A percentile compares a stretch with the other conserved stretches of the same genome.
phyloP scores from a whole-genome alignment of 257 asterid genomes.

The Salvia miltiorrhiza region DNA sequence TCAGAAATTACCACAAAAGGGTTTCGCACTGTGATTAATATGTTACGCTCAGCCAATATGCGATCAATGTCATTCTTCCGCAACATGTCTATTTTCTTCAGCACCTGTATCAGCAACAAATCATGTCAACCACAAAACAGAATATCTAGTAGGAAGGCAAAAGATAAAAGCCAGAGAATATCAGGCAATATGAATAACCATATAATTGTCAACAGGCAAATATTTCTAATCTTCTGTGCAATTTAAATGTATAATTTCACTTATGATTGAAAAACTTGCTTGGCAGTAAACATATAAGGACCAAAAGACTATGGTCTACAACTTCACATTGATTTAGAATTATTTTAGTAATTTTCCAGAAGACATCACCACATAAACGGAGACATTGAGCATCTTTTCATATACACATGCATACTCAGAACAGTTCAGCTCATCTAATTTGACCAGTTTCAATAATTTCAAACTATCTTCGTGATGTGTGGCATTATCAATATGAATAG shows the following conservation, averaged over 20 bases:
- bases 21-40: constrained; percentile 87
- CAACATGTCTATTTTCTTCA: constrained; percentile 85
- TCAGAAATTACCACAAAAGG: constrained; percentile 79
- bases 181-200: background rate
- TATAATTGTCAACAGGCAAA: constrained; percentile 10
- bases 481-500: constrained; percentile 7
- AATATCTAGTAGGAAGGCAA: constrained; percentile 11
- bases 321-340: background rate
- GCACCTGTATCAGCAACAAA: constrained; percentile 61
- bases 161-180: background rate
- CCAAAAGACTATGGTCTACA: background rate
- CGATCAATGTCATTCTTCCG: constrained; percentile 96
- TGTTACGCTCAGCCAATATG: constrained; percentile 94
- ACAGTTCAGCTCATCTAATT: background rate
- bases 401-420: background rate
- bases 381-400: constrained; percentile 1
- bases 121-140: constrained; percentile 22
- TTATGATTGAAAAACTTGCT: background rate
- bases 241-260: background rate
- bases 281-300: background rate
- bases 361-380: constrained; percentile 3
- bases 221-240: background rate
- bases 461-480: constrained; percentile 8
- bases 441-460: constrained; percentile 3
- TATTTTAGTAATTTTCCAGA: background rate